Conservation (phyloP, 179 eudicot genomes). For the Silene coronaria region DNA sequence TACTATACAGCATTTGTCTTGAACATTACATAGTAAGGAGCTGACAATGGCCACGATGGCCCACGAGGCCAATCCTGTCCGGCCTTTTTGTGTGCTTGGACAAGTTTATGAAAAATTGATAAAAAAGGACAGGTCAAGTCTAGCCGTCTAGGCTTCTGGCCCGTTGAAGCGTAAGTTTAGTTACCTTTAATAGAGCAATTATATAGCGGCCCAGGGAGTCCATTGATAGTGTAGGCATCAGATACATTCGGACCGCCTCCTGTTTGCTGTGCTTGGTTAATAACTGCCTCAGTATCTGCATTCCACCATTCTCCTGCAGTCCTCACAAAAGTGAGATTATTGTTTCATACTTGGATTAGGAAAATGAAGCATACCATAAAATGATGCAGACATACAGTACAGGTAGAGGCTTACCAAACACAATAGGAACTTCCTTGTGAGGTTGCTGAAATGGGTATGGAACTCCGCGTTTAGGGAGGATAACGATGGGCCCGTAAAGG, state of each 20-base stretch:
- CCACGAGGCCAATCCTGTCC: too few species aligned
- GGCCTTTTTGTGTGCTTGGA: too few species aligned
- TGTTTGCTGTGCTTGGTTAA: conserved; percentile 25
- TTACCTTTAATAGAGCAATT: conserved; percentile 30
- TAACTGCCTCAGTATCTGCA: conserved; percentile 32
- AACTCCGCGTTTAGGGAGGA: conserved; percentile 27
- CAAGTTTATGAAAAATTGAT: too few species aligned
- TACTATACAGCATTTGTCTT: background rate
- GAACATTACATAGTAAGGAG: background rate
- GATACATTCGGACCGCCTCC: conserved; percentile 37
- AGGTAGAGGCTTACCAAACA: conserved; percentile 22
- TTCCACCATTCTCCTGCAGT: conserved; percentile 35
- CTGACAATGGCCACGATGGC: too few species aligned
- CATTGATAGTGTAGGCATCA: conserved; percentile 37
- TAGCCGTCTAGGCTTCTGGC: too few species aligned
- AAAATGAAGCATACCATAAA: too few species aligned
- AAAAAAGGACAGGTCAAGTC: too few species aligned
- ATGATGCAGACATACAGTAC: background rate
- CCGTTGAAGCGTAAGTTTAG: background rate
- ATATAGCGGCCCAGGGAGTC: conserved; percentile 35
- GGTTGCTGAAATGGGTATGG: conserved; percentile 30
- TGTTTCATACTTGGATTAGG: background rate
- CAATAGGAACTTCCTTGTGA: conserved; percentile 27
- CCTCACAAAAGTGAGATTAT: background rate
- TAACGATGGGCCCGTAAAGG: conserved; percentile 32